These are phyloP conservation scores for Mycena crocata DNA, from an alignment of 768 basidiomycete genomes.

Conservation along the genomic window DNA sequence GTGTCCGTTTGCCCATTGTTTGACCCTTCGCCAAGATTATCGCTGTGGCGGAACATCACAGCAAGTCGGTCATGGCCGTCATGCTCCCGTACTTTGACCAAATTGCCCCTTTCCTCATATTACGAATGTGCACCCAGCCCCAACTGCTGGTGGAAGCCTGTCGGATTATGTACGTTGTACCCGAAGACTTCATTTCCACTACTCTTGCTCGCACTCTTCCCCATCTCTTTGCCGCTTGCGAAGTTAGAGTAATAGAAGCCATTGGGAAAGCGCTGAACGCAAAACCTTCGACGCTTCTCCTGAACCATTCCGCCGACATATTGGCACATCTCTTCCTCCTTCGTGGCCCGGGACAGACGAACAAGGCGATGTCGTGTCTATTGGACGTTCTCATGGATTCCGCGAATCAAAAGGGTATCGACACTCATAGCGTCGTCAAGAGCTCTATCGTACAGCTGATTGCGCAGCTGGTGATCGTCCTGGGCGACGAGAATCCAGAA, in stretches of 20 bases:
- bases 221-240: constrained; percentile 70
- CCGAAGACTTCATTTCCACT: constrained; percentile 70
- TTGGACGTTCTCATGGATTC: constrained; percentile 65
- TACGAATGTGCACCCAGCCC: constrained; percentile 68
- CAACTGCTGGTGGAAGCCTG: constrained; percentile 72
- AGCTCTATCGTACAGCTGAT: constrained; percentile 78
- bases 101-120: constrained; percentile 74
- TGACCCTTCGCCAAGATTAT: constrained; percentile 59
- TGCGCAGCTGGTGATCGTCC: constrained; percentile 77
- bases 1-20: constrained; percentile 14
- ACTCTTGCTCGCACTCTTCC: constrained; percentile 78
- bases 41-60: constrained; percentile 65
- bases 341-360: constrained; percentile 63
- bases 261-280: constrained; percentile 66
- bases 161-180: constrained; percentile 70
- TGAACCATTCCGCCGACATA: constrained; percentile 68
- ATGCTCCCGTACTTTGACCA: constrained; percentile 76
- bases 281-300: constrained; percentile 60
- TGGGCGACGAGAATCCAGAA: constrained; percentile 75
- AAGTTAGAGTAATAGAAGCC: constrained; percentile 66
- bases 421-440: constrained; percentile 66
- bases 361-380: constrained; percentile 71
- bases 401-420: constrained; percentile 50
- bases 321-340: constrained; percentile 77
- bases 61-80: constrained; percentile 73